Percentiles rank a stretch among this genome's conserved stretches.
Evolutionary conservation across 768 basidiomycete species (phyloP).

Genomic region (Amanita molliuscula): DNA sequence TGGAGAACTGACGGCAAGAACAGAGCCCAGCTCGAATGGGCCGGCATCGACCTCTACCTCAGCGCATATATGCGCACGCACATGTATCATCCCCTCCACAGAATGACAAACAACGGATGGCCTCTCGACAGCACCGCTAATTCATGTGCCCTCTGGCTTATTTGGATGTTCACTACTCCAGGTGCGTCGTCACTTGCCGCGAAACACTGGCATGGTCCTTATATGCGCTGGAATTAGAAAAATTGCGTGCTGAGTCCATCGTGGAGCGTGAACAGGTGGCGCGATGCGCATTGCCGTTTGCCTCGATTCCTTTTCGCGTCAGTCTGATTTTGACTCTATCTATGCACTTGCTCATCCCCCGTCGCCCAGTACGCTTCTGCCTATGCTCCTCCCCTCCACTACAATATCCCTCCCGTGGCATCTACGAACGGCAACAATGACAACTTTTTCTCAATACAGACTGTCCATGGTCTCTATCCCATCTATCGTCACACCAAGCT

Average conservation of each 20-base stretch:
- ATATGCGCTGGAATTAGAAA: slow-evolving; percentile 12
- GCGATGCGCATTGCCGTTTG: slow-evolving; percentile 18
- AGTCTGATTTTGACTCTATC: slow-evolving; percentile 1
- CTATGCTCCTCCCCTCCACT: slow-evolving; percentile 54
- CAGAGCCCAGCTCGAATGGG: slow-evolving; percentile 41
- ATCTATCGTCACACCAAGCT: slow-evolving; percentile 21
- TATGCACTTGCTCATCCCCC: slow-evolving; percentile 6
- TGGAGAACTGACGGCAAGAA: slow-evolving; percentile 66
- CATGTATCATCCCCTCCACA: slow-evolving; percentile 27
- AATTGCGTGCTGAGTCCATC: slow-evolving; percentile 16
- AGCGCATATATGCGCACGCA: slow-evolving; percentile 33
- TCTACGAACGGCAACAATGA: slow-evolving; percentile 7
- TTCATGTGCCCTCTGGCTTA: slow-evolving; percentile 48
- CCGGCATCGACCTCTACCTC: slow-evolving; percentile 36
- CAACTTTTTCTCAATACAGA: slow-evolving; percentile 17
- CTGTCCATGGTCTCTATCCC: slow-evolving; percentile 37
- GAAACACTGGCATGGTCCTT: neutral
- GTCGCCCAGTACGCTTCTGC: slow-evolving; percentile 39
- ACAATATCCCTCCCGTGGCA: slow-evolving; percentile 35
- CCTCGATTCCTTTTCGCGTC: slow-evolving; percentile 39
- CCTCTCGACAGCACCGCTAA: slow-evolving; percentile 39
- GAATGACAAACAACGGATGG: slow-evolving; percentile 36
- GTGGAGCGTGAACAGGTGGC: slow-evolving; percentile 19
- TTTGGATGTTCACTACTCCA: slow-evolving; percentile 50
- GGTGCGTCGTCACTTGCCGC: slow-evolving; percentile 3